Percentiles rank a stretch among this genome's conserved stretches.
Conservation (phyloP, 768 basidiomycete species). For the Trametopsis cervina region DNA sequence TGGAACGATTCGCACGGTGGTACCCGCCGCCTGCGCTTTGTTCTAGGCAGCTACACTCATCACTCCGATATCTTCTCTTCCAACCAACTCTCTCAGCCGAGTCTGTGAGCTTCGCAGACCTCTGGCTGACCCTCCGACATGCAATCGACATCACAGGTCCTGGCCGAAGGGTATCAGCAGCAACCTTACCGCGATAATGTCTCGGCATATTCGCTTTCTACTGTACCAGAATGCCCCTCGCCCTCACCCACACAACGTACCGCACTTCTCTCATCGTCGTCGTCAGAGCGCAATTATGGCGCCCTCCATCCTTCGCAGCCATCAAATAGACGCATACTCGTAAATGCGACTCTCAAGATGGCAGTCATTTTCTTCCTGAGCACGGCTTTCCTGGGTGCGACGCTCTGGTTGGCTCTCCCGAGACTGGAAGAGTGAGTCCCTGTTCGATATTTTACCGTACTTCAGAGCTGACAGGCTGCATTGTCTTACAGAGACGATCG, state of each 20-base stretch:
- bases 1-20: slow-evolving; percentile 1
- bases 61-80: neutral
- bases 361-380: slow-evolving; percentile 67
- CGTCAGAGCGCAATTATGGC: slow-evolving; percentile 36
- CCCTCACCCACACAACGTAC: slow-evolving; percentile 30
- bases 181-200: slow-evolving; percentile 25
- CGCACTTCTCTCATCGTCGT: slow-evolving; percentile 17
- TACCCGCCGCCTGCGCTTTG: slow-evolving; percentile 1
- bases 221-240: slow-evolving; percentile 31
- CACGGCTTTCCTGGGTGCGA: slow-evolving; percentile 62
- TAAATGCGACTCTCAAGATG: slow-evolving; percentile 83
- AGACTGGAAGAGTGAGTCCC: slow-evolving; percentile 64
- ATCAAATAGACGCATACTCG: slow-evolving; percentile 52
- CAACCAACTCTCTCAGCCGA: neutral
- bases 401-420: slow-evolving; percentile 77
- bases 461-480: slow-evolving; percentile 2
- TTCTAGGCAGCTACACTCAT: slow-evolving; percentile 1
- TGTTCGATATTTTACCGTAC: slow-evolving; percentile 5
- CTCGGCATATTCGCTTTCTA: slow-evolving; percentile 60
- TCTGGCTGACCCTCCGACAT: slow-evolving; percentile 3
- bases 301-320: slow-evolving; percentile 29
- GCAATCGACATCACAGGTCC: slow-evolving; percentile 3
- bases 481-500: slow-evolving; percentile 58
- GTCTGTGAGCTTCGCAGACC: neutral
- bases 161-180: slow-evolving; percentile 3